These are phyloP conservation scores for Daldinia vernicosa DNA, from an alignment of 495 filamentous ascomycete species.

Conservation along the genomic window DNA sequence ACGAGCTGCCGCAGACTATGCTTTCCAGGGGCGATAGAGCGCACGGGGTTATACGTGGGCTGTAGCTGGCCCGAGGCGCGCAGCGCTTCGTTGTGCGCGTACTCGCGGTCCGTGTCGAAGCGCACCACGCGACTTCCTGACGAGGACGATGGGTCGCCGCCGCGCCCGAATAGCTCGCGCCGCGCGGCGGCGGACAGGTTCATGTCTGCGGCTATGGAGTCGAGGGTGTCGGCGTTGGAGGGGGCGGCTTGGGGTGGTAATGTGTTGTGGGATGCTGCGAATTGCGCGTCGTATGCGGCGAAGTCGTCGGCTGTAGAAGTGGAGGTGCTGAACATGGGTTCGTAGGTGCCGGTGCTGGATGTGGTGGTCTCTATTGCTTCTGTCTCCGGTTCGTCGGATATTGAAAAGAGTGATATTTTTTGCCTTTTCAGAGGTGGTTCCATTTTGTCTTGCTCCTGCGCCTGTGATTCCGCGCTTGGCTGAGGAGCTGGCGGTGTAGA, in stretches of 20 bases:
- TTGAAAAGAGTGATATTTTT: slow-evolving; percentile 58
- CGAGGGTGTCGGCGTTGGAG: slow-evolving; percentile 57
- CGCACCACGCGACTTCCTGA: slow-evolving; percentile 65
- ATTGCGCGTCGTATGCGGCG: slow-evolving; percentile 48
- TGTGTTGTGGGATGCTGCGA: slow-evolving; percentile 28
- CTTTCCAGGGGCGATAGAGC: slow-evolving; percentile 80
- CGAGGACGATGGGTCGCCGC: slow-evolving; percentile 45
- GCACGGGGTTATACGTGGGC: slow-evolving; percentile 80
- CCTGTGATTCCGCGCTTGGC: slow-evolving; percentile 27
- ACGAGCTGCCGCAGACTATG: slow-evolving; percentile 88
- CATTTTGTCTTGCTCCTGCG: slow-evolving; percentile 5
- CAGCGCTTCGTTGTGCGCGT: slow-evolving; percentile 79
- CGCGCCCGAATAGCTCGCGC: slow-evolving; percentile 83
- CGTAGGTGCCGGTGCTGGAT: slow-evolving; percentile 47
- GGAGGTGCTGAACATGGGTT: slow-evolving; percentile 50
- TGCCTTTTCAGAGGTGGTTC: slow-evolving; percentile 46
- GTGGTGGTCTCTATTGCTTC: slow-evolving; percentile 10
- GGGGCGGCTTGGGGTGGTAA: slow-evolving; percentile 29
- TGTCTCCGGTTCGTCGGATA: slow-evolving; percentile 45
- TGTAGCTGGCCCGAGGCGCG: slow-evolving; percentile 66
- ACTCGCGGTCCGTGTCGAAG: slow-evolving; percentile 89
- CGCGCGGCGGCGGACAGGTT: slow-evolving; percentile 76
- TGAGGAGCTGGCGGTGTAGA: slow-evolving; percentile 15
- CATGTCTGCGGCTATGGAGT: slow-evolving; percentile 73
- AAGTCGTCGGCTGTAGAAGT: slow-evolving; percentile 45